Conservation (phyloP, 495 filamentous ascomycete species). For the Glonium stellatum region DNA sequence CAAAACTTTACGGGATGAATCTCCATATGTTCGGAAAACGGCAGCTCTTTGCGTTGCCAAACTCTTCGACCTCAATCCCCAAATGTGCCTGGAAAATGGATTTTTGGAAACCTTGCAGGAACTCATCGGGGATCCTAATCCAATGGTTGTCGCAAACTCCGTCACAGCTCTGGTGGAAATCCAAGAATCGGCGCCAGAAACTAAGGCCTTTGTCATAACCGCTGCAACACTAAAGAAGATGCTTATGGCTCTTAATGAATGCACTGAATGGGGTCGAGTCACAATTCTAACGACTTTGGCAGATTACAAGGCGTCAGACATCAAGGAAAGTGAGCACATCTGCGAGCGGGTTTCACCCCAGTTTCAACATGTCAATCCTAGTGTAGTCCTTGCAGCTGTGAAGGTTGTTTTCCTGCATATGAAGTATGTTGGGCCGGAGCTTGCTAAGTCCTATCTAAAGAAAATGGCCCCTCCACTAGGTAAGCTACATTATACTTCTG, state of each 20-base stretch:
- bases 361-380: conserved; percentile 97
- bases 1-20: conserved; percentile 95
- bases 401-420: conserved; percentile 98
- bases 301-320: conserved; percentile 75
- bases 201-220: conserved; percentile 74
- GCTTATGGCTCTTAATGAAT: conserved; percentile 94
- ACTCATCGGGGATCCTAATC: conserved; percentile 93
- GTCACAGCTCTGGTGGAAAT: conserved; percentile 94
- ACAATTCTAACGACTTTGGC: conserved; percentile 87
- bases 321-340: conserved; percentile 97
- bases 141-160: conserved; percentile 97
- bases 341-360: conserved; percentile 94
- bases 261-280: conserved; percentile 97
- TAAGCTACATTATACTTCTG: conserved; percentile 37
- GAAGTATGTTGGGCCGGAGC: conserved; percentile 70
- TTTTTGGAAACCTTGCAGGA: conserved; percentile 95
- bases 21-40: conserved; percentile 96
- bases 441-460: conserved; percentile 75
- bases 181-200: conserved; percentile 81
- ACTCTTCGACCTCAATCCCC: conserved; percentile 88
- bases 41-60: conserved; percentile 97
- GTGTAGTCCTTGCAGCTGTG: conserved; percentile 91
- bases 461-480: conserved; percentile 98
- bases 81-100: conserved; percentile 90
- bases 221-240: conserved; percentile 81